These are phyloP conservation scores for Fomitopsis betulina DNA, from an alignment of 1,284 basidiomycete species.

Conservation along the genomic window DNA sequence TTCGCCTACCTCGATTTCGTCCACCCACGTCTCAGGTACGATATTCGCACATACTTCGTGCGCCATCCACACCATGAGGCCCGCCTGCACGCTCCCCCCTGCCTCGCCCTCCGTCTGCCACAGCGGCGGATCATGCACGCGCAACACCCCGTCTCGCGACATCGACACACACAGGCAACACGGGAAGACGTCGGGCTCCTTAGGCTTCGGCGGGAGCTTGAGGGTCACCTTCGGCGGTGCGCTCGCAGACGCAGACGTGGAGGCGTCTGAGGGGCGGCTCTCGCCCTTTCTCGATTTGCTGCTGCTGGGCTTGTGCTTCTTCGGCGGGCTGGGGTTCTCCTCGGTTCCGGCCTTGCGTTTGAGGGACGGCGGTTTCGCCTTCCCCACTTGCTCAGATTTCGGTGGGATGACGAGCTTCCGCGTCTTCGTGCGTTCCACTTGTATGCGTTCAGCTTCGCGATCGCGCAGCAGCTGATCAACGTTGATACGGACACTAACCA, in stretches of 20 bases:
- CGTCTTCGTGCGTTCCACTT: constrained; percentile 11
- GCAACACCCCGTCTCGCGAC: constrained; percentile 52
- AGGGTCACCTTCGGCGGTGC: constrained; percentile 49
- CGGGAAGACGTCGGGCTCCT: constrained; percentile 54
- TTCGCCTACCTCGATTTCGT: constrained; percentile 47
- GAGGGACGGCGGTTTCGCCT: constrained; percentile 15
- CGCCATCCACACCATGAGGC: constrained; percentile 55
- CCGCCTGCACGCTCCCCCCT: constrained; percentile 21
- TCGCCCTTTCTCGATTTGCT: constrained; percentile 14
- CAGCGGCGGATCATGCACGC: constrained; percentile 64
- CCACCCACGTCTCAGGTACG: constrained; percentile 85
- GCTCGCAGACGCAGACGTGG: constrained; percentile 11
- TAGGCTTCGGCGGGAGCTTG: constrained; percentile 57
- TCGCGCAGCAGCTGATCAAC: constrained; percentile 79
- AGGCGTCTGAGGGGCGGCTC: constrained; percentile 14
- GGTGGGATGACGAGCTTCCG: constrained; percentile 3
- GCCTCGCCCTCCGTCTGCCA: constrained; percentile 46
- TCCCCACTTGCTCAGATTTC: constrained; percentile 11
- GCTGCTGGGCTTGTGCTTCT: constrained; percentile 30
- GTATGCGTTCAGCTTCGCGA: constrained; percentile 42
- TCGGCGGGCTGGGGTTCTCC: constrained; percentile 16
- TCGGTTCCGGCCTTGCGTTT: constrained; percentile 36
- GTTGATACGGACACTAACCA: constrained; percentile 80
- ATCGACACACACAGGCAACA: constrained; percentile 81
- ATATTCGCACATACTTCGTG: constrained; percentile 76